Evolutionary conservation across 371 early-diverging fungal species (phyloP), one percentile per base, ranked within the genome.

Genomic region (Lichtheimia ornata): DNA sequence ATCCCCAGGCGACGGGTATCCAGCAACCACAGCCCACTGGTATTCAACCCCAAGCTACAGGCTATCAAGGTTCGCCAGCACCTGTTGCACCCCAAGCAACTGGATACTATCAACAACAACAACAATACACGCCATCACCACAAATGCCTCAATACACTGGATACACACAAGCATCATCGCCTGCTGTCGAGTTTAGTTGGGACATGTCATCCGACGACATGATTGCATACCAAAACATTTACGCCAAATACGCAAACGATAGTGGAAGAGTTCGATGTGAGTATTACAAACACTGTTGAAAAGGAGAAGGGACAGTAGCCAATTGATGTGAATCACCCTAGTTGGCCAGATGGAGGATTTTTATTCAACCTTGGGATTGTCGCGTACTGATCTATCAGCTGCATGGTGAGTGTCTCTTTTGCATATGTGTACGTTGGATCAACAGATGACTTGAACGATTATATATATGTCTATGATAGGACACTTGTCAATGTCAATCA

Each of bases 201-300:
- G 89, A 87, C 58, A 86, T 91, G 70, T 84, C 91, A 7, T 76
- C 87, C 0, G 79, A 84, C 20, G 91, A 89, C 61, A 84, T 88
- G 64, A 67, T 83, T 27, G 79, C 84, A 54, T 91, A 88, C 65
- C 88, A 89, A 67, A 79, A 78, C 50, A 83, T 85, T 44, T 88
- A 84, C 66, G 60, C 72, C 25, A 86, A 83, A 58, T 82, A 86
- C 62, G 83, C 81, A 15, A 81, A 81, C 63, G 84, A 83, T 28
- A 54, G 78, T 53, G 88, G 88, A 58, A 85, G 85, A 76, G 85
- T 86, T 3, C 75, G 82, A 79, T 86, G 88, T 86, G 83, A 63
- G 82, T 54, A 14, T 22, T n/a, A n/a, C 22, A 52, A 52, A 22
- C 2, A 22, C 2, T 22, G 22, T 22, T 22, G 14, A 52, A 14